phyloP scores from a whole-genome alignment of 306 rosid species.

The Dryas alaskensis region DNA sequence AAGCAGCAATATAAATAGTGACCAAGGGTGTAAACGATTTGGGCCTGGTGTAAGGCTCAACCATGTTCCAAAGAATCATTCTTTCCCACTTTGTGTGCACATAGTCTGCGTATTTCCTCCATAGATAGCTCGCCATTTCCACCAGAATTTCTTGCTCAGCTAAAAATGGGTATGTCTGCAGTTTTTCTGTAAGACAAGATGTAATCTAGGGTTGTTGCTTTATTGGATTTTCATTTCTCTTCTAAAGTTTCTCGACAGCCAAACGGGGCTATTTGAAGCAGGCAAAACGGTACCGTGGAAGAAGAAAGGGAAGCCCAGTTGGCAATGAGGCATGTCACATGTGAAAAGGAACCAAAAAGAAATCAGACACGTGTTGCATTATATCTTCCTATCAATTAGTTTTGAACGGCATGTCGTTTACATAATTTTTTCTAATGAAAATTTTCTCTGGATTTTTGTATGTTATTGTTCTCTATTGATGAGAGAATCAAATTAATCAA shows the following conservation, averaged over 20 bases:
- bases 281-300: not conserved
- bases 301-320: not conserved
- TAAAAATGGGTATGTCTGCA: not conserved
- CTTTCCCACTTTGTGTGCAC: conserved; percentile 84
- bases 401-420: too few relatives aligned
- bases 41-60: conserved; percentile 74
- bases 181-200: not conserved
- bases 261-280: not conserved
- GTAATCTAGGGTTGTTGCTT: not conserved
- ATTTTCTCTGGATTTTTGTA: too few relatives aligned
- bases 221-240: not conserved
- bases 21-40: conserved; percentile 83
- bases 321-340: too few relatives aligned
- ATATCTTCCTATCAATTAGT: too few relatives aligned
- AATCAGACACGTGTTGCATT: too few relatives aligned
- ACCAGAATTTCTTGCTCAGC: conserved; percentile 14
- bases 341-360: too few relatives aligned
- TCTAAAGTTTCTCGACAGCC: not conserved
- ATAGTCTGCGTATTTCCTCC: conserved; percentile 90
- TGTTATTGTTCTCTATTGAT: too few relatives aligned
- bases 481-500: too few relatives aligned
- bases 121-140: conserved; percentile 61
- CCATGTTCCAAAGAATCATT: conserved; percentile 81
- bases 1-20: conserved; percentile 68
- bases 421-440: too few relatives aligned